Percentiles rank a stretch among this genome's conserved stretches.
Conservation (phyloP, 2,329 filamentous ascomycete species). For the Capronia americana region DNA sequence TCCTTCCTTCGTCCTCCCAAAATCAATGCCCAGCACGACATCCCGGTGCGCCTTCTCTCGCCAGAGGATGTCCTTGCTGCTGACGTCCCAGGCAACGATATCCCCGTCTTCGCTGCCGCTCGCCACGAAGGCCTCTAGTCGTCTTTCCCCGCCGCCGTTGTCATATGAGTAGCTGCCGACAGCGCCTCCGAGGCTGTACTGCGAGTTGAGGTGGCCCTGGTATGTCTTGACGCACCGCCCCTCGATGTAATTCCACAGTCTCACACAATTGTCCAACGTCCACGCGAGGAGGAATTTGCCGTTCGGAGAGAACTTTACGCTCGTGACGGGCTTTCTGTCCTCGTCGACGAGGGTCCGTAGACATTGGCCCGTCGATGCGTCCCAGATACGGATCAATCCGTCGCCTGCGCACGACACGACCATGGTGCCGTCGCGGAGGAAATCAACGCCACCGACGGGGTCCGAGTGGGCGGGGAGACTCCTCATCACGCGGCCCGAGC, state of each 20-base stretch:
- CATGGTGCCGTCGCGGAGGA: conserved; percentile 88
- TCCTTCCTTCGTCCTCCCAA: conserved; percentile 53
- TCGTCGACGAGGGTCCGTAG: conserved; percentile 94
- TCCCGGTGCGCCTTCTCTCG: conserved; percentile 59
- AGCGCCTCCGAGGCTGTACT: conserved; percentile 82
- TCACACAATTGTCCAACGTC: conserved; percentile 86
- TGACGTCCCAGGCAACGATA: conserved; percentile 88
- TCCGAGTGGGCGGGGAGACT: conserved; percentile 93
- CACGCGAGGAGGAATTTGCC: conserved; percentile 91
- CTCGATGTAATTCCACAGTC: conserved; percentile 93
- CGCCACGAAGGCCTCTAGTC: conserved; percentile 68
- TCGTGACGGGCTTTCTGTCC: conserved; percentile 88
- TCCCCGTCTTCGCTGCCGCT: conserved; percentile 88
- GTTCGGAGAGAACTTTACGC: conserved; percentile 91
- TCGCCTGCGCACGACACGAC: conserved; percentile 92
- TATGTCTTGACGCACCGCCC: conserved; percentile 96
- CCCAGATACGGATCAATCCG: conserved; percentile 92
- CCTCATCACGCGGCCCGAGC: conserved; percentile 85
- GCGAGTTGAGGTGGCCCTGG: conserved; percentile 84
- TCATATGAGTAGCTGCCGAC: conserved; percentile 70
- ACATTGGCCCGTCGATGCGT: conserved; percentile 93
- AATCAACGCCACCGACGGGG: conserved; percentile 91
- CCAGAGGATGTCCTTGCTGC: conserved; percentile 82
- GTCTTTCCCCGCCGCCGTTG: conserved; percentile 23
- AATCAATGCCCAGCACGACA: conserved; percentile 66